Evolutionary conservation across 2,329 filamentous ascomycete species (phyloP).

Genomic region (Beauveria rudraprayagi): DNA sequence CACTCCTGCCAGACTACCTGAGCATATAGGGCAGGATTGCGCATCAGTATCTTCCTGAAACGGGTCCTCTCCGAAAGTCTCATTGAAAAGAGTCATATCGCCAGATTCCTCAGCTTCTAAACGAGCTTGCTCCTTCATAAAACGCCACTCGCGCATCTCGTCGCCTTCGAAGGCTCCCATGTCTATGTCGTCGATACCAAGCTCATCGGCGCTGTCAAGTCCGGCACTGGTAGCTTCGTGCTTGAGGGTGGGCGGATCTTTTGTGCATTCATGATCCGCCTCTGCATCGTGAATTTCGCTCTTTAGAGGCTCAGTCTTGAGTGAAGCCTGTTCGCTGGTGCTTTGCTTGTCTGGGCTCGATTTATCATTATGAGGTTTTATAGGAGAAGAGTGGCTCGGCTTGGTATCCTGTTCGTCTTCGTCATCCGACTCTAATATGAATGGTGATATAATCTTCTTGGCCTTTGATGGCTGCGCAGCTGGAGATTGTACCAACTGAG

Average conservation of each 20-base stretch:
- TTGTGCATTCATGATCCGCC: background rate
- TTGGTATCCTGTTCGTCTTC: constrained; percentile 26
- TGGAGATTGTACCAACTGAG: background rate
- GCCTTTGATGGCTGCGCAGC: constrained; percentile 12
- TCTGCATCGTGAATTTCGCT: background rate
- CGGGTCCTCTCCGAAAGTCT: constrained; percentile 26
- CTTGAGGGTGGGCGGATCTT: background rate
- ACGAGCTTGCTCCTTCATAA: constrained; percentile 68
- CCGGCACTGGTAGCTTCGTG: constrained; percentile 17
- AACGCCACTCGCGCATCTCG: constrained; percentile 57
- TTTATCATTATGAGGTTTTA: background rate
- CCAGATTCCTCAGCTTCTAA: constrained; percentile 52
- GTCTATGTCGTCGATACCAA: constrained; percentile 48
- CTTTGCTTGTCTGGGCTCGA: background rate
- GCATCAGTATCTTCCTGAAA: constrained; percentile 24
- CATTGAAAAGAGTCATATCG: constrained; percentile 23
- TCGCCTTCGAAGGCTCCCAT: constrained; percentile 48
- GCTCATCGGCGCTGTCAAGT: constrained; percentile 26
- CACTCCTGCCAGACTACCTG: constrained; percentile 50
- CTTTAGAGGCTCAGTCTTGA: background rate
- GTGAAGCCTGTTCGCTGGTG: background rate
- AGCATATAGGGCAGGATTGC: constrained; percentile 69
- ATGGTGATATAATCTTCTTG: constrained; percentile 39
- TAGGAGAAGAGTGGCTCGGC: background rate
- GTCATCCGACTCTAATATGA: constrained; percentile 62